Base-by-base conservation (phyloP, 306 rosid genomes). In the Cucumis melo region DNA sequence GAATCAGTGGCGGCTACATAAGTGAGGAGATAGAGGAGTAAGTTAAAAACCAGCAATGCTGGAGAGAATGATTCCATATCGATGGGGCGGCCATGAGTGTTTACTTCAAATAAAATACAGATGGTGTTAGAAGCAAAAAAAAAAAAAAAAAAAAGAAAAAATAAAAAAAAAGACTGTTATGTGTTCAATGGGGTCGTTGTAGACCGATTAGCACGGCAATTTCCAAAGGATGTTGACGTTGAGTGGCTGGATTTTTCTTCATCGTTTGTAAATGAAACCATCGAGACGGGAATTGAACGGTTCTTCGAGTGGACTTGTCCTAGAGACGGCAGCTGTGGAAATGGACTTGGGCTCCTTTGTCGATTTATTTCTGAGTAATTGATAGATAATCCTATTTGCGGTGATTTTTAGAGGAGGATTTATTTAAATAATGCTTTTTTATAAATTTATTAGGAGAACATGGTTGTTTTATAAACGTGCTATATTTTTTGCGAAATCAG, bases 1-100 rank as follows among this genome's bases (percentile, higher is more conserved):
- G 75, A 68, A 56, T 80, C 83, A 24, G 73, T 24, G 32, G 83
- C 78, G 56, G 73, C 12, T 46, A 79, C 82, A 34, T 24, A 24
- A 6, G 39, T 36, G 50, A 42, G 29, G 79, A 74, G 44, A 74
- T 42, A 72, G 7, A 77, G 8, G 1, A 80, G 3, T 1, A 84
- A 46, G 17, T 39, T 41, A n/a, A 60, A 10, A 14, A 19, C 29
- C 7, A 78, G 0, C 10, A 84, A 17, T 64, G 66, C 8, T 19
- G 38, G 10, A 19, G 62, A 7, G 46, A 75, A 57, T 46, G 36
- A 24, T 2, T 23, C 65, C 87, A 85, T 84, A 54, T 54, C 55
- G 70, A 34, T 61, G 13, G 15, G 11, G 32, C 38, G 6, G 36
- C 29, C 29, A 20, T 66, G 7, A 66, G 20, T 36, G 2, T 34